phyloP scores from a whole-genome alignment of 306 rosid species.

The Delonix regia region DNA sequence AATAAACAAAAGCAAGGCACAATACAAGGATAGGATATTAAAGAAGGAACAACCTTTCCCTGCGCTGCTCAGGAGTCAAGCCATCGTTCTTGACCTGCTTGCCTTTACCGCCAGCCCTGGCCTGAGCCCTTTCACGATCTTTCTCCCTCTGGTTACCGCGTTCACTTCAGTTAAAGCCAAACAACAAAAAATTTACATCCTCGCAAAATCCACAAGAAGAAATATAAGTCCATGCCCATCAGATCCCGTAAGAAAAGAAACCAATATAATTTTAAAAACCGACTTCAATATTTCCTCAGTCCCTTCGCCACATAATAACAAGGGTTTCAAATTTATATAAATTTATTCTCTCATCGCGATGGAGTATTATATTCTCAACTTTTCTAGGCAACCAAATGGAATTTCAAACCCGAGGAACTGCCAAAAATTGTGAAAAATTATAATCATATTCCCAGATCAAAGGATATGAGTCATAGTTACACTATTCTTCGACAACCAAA shows the following conservation, averaged over 20 bases:
- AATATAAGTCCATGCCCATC: not conserved
- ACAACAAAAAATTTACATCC: conserved; percentile 17
- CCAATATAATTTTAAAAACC: not conserved
- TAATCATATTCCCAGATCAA: conserved; percentile 13
- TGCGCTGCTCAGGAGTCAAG: conserved; percentile 82
- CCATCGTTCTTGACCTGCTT: conserved; percentile 59
- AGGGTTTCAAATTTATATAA: not conserved
- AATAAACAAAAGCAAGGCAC: not conserved
- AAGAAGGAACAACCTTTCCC: conserved; percentile 62
- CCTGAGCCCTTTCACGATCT: conserved; percentile 78
- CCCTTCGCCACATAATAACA: not conserved
- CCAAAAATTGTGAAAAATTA: not conserved
- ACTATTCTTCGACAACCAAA: conserved; percentile 40
- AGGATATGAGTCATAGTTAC: conserved; percentile 78
- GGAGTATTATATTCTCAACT: not conserved
- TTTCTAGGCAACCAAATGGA: conserved; percentile 27
- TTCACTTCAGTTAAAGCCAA: conserved; percentile 63
- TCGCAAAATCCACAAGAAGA: not conserved
- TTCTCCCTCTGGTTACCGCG: conserved; percentile 78
- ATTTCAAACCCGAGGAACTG: conserved; percentile 34
- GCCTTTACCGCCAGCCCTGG: conserved; percentile 48
- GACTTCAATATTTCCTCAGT: not conserved
- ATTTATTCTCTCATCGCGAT: not conserved
- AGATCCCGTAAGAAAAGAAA: not conserved
- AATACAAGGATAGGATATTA: not conserved